Conservation (phyloP, 2,329 filamentous ascomycete genomes). For the Bipolaris sorokiniana region DNA sequence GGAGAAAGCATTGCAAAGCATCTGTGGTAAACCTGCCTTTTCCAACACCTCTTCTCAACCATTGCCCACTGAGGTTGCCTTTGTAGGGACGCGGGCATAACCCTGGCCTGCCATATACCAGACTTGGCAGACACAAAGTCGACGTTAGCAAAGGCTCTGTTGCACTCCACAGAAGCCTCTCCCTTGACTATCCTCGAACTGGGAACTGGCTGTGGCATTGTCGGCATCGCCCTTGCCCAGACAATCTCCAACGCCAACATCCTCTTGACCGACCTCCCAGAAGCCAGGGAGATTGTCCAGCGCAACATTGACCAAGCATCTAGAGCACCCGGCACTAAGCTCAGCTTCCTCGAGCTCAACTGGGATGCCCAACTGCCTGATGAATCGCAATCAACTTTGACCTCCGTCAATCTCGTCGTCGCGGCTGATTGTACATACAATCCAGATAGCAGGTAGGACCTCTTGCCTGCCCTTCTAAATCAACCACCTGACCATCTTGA, state of each 20-base stretch:
- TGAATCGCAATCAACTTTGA: constrained; percentile 4
- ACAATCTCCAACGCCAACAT: constrained; percentile 60
- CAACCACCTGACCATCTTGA: not conserved
- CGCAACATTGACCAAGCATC: constrained; percentile 60
- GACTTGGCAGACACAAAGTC: constrained; percentile 44
- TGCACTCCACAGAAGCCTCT: constrained; percentile 1
- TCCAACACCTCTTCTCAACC: not conserved
- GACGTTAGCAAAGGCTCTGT: constrained; percentile 5
- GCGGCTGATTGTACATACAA: constrained; percentile 79
- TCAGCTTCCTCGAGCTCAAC: constrained; percentile 63
- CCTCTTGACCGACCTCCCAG: constrained; percentile 69
- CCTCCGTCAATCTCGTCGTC: constrained; percentile 63
- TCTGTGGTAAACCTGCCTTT: constrained; percentile 62
- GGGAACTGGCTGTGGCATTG: constrained; percentile 71
- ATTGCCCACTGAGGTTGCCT: constrained; percentile 3
- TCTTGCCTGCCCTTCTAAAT: not conserved
- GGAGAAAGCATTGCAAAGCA: constrained; percentile 75
- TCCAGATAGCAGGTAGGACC: constrained; percentile 59
- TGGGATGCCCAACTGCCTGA: constrained; percentile 64
- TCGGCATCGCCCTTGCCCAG: constrained; percentile 66
- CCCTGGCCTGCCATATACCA: constrained; percentile 61
- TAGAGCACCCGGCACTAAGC: constrained; percentile 51
- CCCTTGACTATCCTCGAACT: constrained; percentile 63
- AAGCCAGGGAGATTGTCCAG: constrained; percentile 66
- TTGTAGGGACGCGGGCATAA: constrained; percentile 63